phyloP scores from a whole-genome alignment of 805 yeast genomes.

The Candida peoriensis region DNA sequence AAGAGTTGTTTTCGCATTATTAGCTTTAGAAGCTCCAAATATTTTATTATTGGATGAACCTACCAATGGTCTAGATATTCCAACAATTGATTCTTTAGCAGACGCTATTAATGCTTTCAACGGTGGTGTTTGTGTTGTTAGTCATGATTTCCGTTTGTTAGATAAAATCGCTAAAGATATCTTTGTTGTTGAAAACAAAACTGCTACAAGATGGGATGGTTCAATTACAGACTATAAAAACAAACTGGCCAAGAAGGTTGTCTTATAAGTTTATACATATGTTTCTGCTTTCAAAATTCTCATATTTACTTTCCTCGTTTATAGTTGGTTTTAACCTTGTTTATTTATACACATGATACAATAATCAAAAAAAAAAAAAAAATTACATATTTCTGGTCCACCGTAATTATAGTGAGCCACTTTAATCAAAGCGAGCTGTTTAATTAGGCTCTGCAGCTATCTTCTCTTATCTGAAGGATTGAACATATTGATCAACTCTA shows the following conservation, averaged over 20 bases:
- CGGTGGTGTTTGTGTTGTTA: conserved; percentile 98
- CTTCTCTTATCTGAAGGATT: no score
- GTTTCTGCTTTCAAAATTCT: no score
- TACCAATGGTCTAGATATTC: conserved; percentile 98
- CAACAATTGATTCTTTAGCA: conserved; percentile 96
- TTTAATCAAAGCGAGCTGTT: no score
- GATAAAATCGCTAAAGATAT: conserved; percentile 98
- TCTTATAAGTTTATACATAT: no score
- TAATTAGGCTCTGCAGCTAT: no score
- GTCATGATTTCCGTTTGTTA: conserved; percentile 97
- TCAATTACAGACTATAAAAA: conserved; percentile 86
- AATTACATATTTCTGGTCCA: no score
- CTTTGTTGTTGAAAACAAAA: conserved; percentile 91
- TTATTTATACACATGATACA: no score
- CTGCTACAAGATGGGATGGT: conserved; percentile 97
- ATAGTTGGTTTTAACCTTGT: no score
- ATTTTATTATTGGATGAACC: conserved; percentile 96
- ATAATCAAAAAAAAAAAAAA: no score
- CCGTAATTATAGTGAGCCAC: no score
- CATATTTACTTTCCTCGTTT: no score
- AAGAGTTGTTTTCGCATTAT: conserved; percentile 93
- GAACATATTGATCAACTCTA: no score
- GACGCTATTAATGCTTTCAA: conserved; percentile 90
- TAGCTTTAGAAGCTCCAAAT: conserved; percentile 94
- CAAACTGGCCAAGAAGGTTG: conserved; percentile 88